Percentiles rank a stretch among this genome's conserved stretches.
Evolutionary conservation across 1,284 basidiomycete genomes (phyloP).

Genomic region (Inonotus obliquus): DNA sequence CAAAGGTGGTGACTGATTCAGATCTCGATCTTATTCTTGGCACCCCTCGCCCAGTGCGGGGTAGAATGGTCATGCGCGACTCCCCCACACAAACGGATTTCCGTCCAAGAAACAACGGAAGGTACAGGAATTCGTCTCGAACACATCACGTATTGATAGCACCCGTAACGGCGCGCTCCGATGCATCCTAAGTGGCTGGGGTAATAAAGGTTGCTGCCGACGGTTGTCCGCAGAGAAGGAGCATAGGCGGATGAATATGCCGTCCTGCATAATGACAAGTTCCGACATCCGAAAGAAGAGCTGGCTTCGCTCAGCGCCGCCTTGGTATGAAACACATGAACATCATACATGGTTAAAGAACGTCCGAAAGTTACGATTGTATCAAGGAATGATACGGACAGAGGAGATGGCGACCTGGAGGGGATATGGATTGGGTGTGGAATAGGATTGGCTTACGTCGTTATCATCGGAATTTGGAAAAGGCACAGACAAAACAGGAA

Average conservation of each 20-base stretch:
- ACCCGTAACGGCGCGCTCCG: neutral
- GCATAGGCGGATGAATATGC: neutral
- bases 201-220: neutral
- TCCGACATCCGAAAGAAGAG: neutral
- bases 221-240: neutral
- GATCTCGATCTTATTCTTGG: neutral
- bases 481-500: neutral
- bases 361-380: neutral
- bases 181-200: neutral
- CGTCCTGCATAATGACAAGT: neutral
- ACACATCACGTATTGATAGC: neutral
- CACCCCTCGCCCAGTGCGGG: neutral
- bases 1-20: neutral
- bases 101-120: neutral
- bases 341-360: neutral
- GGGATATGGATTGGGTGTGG: neutral
- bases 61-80: neutral
- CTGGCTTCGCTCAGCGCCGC: neutral
- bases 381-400: neutral
- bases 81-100: neutral
- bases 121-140: neutral
- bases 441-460: neutral
- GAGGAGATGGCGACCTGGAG: neutral
- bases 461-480: neutral
- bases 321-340: neutral